Base-by-base conservation (phyloP, 2,329 filamentous ascomycete genomes). In the Fusarium sacchari region DNA sequence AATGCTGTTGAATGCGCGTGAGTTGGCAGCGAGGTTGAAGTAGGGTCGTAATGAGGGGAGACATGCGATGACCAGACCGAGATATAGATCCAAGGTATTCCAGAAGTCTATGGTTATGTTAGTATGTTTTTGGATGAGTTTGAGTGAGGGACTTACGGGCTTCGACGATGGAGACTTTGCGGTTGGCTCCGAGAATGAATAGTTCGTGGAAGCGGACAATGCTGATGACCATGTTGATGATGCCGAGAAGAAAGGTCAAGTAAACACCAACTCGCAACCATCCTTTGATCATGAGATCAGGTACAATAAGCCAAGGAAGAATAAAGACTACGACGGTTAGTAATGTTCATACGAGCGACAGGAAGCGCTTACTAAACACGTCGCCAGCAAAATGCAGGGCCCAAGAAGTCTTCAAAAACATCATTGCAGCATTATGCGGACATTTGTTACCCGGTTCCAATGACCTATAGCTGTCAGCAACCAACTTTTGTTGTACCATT, bases 11-110 rank as follows among this genome's bases (percentile, higher is more conserved):
- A 71, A 71, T 3, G 62, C 67, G 24, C 62, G 69, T 10, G 69
- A 71, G 24, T 71, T 64, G 3, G 69, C 22, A 9, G 67, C 69
- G 24, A 71, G 69, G 28, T 67, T 71, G 32, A 72, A 72, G 28
- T 72, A 72, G 10, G 70, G 70, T 4, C 69, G 56, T 7, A 72
- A 14, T 1, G 70, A 63, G 2, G 70, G 70, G 3, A 72, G 39
- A 28, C 70, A 72, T 2, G 70, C 56, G 6, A 72, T 66, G 11
- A 72, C 64, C 1, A 72, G 40, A 9, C 69, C 69, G 4, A 72
- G 64, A 8, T 72, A 69, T 5, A 61, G 8, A 11, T 72, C 69
- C 20, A 72, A 12, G 0, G 69, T 61, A 1, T 58, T 62, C 70
- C 69, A 72, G 12, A 72, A 68, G 17, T 72, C 70, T 72, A 6